phyloP scores from a whole-genome alignment of 208 protist genomes.

The Crithidia thermophila region DNA sequence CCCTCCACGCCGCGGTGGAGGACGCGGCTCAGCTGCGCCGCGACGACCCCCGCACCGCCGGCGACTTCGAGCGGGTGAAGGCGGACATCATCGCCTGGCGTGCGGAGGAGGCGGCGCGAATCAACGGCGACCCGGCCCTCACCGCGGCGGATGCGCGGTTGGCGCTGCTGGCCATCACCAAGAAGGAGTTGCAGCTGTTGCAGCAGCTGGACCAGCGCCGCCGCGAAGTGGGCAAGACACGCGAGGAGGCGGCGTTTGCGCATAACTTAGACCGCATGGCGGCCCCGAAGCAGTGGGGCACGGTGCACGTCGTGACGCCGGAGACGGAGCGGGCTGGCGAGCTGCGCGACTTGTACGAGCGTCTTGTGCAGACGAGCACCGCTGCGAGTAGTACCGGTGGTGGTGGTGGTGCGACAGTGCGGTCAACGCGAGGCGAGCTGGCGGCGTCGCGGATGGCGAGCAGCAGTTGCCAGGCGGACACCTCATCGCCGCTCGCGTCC shows the following conservation, averaged over 20 bases:
- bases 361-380: conserved; percentile 46
- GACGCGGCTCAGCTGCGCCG: conserved; percentile 85
- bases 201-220: conserved; percentile 96
- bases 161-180: conserved; percentile 89
- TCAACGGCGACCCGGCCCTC: conserved; percentile 58
- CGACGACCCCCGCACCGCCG: conserved; percentile 86
- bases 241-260: conserved; percentile 64
- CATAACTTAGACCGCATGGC: conserved; percentile 77
- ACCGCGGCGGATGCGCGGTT: conserved; percentile 54
- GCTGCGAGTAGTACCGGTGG: background rate
- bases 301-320: conserved; percentile 85
- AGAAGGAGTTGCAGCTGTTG: conserved; percentile 95
- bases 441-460: background rate
- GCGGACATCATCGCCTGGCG: conserved; percentile 93
- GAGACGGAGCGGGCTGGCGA: conserved; percentile 94
- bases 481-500: too few species aligned
- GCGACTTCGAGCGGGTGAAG: conserved; percentile 95
- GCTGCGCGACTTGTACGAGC: conserved; percentile 91
- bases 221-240: conserved; percentile 60
- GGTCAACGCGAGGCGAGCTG: background rate
- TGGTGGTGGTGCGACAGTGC: background rate
- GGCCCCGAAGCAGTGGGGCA: conserved; percentile 85
- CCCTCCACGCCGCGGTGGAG: conserved; percentile 62
- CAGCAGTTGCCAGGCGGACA: too few species aligned
- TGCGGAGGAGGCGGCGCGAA: conserved; percentile 70